These are phyloP conservation scores for Aspergillus eucalypticola DNA, from an alignment of 2,329 filamentous ascomycete genomes.

Conservation along the genomic window DNA sequence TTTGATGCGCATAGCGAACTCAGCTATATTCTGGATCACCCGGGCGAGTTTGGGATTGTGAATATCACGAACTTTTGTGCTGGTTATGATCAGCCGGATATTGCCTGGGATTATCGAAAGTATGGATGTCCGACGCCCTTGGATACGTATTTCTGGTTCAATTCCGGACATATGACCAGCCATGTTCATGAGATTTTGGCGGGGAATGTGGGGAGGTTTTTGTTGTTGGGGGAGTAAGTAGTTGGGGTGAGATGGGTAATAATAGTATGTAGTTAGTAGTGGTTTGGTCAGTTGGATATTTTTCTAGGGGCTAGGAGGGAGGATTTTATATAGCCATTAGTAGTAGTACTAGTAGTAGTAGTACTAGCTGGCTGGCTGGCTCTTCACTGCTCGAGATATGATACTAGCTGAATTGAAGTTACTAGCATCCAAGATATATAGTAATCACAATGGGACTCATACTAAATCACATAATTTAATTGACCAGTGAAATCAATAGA, in stretches of 20 bases:
- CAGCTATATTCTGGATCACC: conserved; percentile 46
- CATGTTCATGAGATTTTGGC: conserved; percentile 45
- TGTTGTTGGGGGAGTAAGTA: conserved; percentile 18
- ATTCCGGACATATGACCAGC: conserved; percentile 50
- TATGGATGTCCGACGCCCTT: conserved; percentile 50
- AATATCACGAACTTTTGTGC: conserved; percentile 51
- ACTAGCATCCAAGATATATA: no score
- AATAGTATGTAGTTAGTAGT: neutral
- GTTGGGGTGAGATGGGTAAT: neutral
- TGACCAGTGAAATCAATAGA: no score
- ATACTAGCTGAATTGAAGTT: no score
- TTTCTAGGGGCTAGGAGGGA: no score
- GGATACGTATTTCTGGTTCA: conserved; percentile 52
- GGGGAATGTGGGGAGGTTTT: conserved; percentile 16
- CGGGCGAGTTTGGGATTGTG: conserved; percentile 44
- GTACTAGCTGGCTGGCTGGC: no score
- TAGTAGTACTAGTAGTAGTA: no score
- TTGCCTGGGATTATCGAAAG: conserved; percentile 42
- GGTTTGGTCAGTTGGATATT: neutral
- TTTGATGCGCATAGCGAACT: conserved; percentile 50
- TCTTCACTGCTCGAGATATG: no score
- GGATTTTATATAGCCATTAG: no score
- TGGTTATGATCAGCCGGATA: conserved; percentile 50
- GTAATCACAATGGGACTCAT: no score
- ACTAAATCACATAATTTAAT: no score